Base-by-base conservation (phyloP, 2,329 filamentous ascomycete genomes). In the Colletotrichum horii region DNA sequence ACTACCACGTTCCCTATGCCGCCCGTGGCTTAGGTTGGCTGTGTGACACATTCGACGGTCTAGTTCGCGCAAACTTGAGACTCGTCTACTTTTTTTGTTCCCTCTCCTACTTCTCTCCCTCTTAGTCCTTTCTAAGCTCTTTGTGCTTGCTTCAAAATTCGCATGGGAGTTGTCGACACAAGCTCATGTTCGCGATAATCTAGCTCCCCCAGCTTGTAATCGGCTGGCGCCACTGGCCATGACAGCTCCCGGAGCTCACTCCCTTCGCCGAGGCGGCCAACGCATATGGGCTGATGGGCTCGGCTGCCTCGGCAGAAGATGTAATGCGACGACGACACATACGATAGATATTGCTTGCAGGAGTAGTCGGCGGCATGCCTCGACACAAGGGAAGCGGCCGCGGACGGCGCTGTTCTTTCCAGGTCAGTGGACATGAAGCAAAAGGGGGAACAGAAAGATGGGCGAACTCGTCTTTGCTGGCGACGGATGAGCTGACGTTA, bases 381-480 rank as follows among this genome's bases (percentile, higher is more conserved):
- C 86, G 43, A 81, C 82, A 24, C 78, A 81, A 75, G 77, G 80
- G 26, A 79, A 80, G 62, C 81, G 87, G 78, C 87, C 88, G 32
- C 84, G 87, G 80, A 92, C 90, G 71, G 90, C 90, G 75, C 88
- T 92, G 70, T 92, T 92, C 87, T 92, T 92, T 77, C 90, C 90
- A 76, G 90, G 89, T 91, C 77, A 62, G 81, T 77, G 26, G 34
- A 52, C 26, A 14, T 16, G 26, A 24, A 22, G 19, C 19, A 26
- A 16, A 4, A 28, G 22, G 14, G 14, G 22, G 11, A 15, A 30
- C 24, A 3, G 43, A 14, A 22, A 7, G 32, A 48, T 22, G 24
- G 32, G 12, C n/a, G 16, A 8, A 7, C 24, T 58, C 16, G 24
- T 14, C 19, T 67, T 52, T 19, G 32, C 34, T 43, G n/a, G 36